Evolutionary conservation across 2,329 filamentous ascomycete genomes (phyloP).

Genomic region (Penicillium sp.): DNA sequence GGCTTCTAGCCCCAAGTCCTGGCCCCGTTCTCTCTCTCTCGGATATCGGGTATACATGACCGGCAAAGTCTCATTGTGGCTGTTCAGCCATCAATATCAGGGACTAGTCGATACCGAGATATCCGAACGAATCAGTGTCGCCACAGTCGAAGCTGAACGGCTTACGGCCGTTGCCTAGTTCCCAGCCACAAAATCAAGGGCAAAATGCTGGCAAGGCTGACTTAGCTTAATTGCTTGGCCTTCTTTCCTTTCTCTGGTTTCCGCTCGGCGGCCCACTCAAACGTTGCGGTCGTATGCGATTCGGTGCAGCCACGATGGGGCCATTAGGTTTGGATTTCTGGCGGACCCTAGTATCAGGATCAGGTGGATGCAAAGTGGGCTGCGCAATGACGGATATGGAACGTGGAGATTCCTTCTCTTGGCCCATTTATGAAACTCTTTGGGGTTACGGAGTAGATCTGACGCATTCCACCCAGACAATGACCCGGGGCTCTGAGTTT

Average conservation of each 20-base stretch:
- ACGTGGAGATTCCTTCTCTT: not conserved
- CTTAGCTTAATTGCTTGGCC: too few relatives aligned
- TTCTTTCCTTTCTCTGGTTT: not conserved
- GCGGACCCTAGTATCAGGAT: not conserved
- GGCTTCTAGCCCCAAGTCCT: not conserved
- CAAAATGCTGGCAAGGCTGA: not conserved
- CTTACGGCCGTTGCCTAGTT: slow-evolving; percentile 1
- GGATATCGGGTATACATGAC: not conserved
- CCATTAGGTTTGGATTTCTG: not conserved
- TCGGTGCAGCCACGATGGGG: not conserved
- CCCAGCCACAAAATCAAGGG: not conserved
- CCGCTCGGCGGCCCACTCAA: not conserved
- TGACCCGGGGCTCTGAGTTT: not conserved
- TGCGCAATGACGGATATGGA: not conserved
- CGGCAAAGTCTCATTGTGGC: not conserved
- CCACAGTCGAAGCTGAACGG: not conserved
- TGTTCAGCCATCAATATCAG: not conserved
- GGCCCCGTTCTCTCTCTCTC: not conserved
- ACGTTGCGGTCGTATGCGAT: not conserved
- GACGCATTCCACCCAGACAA: not conserved
- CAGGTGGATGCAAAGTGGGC: not conserved
- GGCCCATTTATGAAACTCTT: not conserved
- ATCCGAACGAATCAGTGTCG: slow-evolving; percentile 1
- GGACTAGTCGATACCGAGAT: not conserved
- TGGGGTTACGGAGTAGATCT: too few relatives aligned